A percentile compares a stretch with the other conserved stretches of the same genome.
phyloP scores from a whole-genome alignment of 2,329 filamentous ascomycete species.

The Colletotrichum nymphaeae region DNA sequence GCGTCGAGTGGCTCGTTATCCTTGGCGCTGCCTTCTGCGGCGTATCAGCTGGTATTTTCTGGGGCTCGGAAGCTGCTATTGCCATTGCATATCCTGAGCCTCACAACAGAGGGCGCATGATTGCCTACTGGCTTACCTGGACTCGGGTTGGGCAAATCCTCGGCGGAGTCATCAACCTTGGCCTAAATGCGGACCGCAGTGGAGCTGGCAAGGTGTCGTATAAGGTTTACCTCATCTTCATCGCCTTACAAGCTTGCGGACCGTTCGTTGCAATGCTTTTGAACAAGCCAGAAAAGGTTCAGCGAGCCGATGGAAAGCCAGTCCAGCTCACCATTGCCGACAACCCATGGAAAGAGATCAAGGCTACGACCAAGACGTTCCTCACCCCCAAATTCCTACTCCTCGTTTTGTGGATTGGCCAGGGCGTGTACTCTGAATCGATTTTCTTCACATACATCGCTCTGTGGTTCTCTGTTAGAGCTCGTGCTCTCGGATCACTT shows the following conservation, averaged over 20 bases:
- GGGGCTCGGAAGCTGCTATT: slow-evolving; percentile 51
- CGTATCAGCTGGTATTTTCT: slow-evolving; percentile 50
- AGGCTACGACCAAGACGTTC: slow-evolving; percentile 60
- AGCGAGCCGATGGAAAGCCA: slow-evolving; percentile 52
- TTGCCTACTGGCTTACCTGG: slow-evolving; percentile 73
- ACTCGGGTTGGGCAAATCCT: slow-evolving; percentile 67
- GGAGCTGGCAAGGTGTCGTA: slow-evolving; percentile 58
- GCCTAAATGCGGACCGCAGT: slow-evolving; percentile 57
- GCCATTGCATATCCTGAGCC: slow-evolving; percentile 69
- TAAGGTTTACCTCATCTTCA: slow-evolving; percentile 52
- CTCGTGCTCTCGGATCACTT: slow-evolving; percentile 57
- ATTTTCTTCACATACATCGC: slow-evolving; percentile 57
- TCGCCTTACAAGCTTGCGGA: slow-evolving; percentile 57
- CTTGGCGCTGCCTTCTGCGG: slow-evolving; percentile 55
- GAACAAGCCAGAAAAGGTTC: slow-evolving; percentile 57
- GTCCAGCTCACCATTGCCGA: slow-evolving; percentile 48
- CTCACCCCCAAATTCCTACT: slow-evolving; percentile 56
- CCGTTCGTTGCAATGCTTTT: slow-evolving; percentile 56
- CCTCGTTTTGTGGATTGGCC: slow-evolving; percentile 60
- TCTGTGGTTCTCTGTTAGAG: slow-evolving; percentile 62
- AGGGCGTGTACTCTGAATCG: slow-evolving; percentile 56
- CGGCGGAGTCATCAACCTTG: slow-evolving; percentile 61
- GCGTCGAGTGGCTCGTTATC: slow-evolving; percentile 56
- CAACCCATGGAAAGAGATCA: slow-evolving; percentile 66
- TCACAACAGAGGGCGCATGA: slow-evolving; percentile 67